Evolutionary conservation across 768 basidiomycete genomes (phyloP).

Genomic region (Kwoniella europaea): DNA sequence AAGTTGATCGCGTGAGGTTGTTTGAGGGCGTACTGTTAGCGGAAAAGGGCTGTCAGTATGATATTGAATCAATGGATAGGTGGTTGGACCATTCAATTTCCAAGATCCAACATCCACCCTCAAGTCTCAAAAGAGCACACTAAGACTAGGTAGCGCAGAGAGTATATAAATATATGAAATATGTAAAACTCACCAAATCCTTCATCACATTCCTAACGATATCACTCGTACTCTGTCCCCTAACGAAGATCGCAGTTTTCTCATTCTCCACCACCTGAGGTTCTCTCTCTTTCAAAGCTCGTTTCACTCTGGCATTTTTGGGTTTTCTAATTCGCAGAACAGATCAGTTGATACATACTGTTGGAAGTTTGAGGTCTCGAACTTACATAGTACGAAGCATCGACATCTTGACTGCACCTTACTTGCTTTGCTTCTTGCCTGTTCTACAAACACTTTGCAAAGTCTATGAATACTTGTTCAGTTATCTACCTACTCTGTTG

Average conservation of each 20-base stretch:
- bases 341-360: too few relatives aligned
- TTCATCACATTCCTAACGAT: constrained; percentile 79
- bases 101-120: too few relatives aligned
- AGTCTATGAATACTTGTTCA: background rate
- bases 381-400: constrained; percentile 59
- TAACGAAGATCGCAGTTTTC: constrained; percentile 86
- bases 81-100: too few relatives aligned
- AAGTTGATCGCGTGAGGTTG: constrained; percentile 88
- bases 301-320: constrained; percentile 92
- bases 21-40: constrained; percentile 83
- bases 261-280: constrained; percentile 82
- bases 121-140: too few relatives aligned
- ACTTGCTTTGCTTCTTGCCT: background rate
- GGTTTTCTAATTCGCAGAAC: constrained; percentile 81
- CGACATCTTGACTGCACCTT: constrained; percentile 40
- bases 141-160: too few relatives aligned
- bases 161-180: too few relatives aligned
- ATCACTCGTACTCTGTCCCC: constrained; percentile 83
- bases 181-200: constrained; percentile 71
- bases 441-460: background rate
- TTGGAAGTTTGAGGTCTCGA: too few relatives aligned
- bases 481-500: background rate
- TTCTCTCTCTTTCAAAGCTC: constrained; percentile 81
- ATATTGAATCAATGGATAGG: too few relatives aligned
- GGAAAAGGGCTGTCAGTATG: too few relatives aligned